Evolutionary conservation across 1,284 basidiomycete species (phyloP).

Genomic region (Pterulicium gracile): DNA sequence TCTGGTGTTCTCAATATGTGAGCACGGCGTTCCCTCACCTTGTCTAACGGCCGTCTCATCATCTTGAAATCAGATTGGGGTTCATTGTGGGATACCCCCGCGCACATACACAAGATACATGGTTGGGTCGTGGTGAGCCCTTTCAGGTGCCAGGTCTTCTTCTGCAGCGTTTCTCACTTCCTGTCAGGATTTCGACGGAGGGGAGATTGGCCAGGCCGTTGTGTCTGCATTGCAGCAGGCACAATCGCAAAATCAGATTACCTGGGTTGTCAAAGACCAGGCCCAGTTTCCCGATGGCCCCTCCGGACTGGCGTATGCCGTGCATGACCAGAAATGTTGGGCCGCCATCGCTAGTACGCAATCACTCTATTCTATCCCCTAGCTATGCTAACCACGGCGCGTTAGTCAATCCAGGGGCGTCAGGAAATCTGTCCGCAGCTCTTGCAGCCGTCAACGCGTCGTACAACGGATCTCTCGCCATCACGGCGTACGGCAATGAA

Average conservation of each 20-base stretch:
- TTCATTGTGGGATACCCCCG: constrained; percentile 9
- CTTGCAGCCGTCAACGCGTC: constrained; percentile 15
- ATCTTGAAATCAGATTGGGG: constrained; percentile 12
- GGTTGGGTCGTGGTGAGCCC: constrained; percentile 2
- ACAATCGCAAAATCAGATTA: constrained; percentile 12
- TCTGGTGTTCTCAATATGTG: background rate
- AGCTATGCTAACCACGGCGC: no score
- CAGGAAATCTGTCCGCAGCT: constrained; percentile 17
- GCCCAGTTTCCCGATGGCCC: constrained; percentile 21
- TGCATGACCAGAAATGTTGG: constrained; percentile 21
- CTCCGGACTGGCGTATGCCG: constrained; percentile 16
- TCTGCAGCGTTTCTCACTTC: no score
- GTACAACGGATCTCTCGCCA: constrained; percentile 22
- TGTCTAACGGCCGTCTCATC: no score
- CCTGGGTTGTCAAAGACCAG: constrained; percentile 20
- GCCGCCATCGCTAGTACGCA: constrained; percentile 16
- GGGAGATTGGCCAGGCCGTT: constrained; percentile 20
- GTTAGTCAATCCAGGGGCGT: constrained; percentile 20
- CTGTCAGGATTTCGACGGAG: constrained; percentile 22
- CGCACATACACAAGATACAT: background rate
- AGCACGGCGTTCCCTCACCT: no score
- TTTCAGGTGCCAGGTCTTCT: constrained; percentile 6
- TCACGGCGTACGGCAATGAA: constrained; percentile 20
- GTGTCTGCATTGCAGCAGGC: constrained; percentile 13
- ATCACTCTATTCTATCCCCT: background rate